Evolutionary conservation across 139 green algal species (phyloP).

Genomic region (Edaphochlamys debaryana): DNA sequence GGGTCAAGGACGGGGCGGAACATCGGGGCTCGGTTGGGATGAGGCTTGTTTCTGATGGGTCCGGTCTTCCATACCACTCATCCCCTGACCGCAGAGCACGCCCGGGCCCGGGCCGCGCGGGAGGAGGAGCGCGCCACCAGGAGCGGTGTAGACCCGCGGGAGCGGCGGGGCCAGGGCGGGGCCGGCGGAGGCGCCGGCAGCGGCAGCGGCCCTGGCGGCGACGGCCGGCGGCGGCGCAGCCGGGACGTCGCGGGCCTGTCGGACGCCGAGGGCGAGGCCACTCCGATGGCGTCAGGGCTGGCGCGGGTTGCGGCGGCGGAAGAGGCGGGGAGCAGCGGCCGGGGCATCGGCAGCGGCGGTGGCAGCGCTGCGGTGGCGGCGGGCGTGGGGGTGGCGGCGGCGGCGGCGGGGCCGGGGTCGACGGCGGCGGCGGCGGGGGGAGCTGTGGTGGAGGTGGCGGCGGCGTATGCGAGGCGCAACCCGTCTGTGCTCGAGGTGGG

Average conservation of each 20-base stretch:
- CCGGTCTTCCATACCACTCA: too few relatives aligned
- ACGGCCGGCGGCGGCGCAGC: neutral
- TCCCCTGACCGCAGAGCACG: neutral
- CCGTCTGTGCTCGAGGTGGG: conserved; percentile 7
- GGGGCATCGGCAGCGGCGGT: too few relatives aligned
- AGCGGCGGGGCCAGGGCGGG: neutral
- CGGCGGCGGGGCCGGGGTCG: neutral
- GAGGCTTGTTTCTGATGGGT: too few relatives aligned
- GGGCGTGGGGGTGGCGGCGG: too few relatives aligned
- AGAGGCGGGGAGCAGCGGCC: too few relatives aligned
- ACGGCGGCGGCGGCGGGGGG: neutral
- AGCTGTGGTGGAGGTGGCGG: conserved; percentile 1
- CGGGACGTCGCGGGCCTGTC: neutral
- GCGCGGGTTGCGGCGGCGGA: neutral
- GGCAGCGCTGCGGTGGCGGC: neutral
- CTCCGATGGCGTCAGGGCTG: conserved; percentile 9
- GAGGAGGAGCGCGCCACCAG: neutral
- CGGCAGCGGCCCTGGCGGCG: too few relatives aligned
- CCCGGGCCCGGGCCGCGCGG: neutral
- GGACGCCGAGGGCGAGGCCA: neutral
- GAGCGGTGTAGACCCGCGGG: neutral
- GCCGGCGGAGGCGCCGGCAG: neutral
- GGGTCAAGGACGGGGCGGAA: too few relatives aligned
- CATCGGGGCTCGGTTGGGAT: too few relatives aligned
- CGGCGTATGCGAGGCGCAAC: conserved; percentile 19